Evolutionary conservation across 306 rosid species (phyloP).

Genomic region (Gleditsia sinensis): DNA sequence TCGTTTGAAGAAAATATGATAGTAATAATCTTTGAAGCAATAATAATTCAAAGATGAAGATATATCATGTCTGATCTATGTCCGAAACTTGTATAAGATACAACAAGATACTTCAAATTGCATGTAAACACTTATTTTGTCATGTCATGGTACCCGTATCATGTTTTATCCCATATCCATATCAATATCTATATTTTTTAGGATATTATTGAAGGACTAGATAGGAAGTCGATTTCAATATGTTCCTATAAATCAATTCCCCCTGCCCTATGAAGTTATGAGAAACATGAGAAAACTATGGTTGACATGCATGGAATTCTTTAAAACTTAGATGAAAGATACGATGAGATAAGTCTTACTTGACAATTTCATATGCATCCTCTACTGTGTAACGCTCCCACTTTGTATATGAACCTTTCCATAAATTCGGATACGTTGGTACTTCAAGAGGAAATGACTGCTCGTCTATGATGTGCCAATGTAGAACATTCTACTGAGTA

Average conservation of each 20-base stretch:
- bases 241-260: not conserved
- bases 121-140: no score
- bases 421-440: slow-evolving; percentile 85
- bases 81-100: no score
- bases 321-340: slow-evolving; percentile 30
- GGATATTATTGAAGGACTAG: not conserved
- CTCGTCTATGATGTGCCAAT: slow-evolving; percentile 92
- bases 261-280: not conserved
- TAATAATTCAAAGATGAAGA: no score
- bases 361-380: slow-evolving; percentile 91
- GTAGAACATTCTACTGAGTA: slow-evolving; percentile 88
- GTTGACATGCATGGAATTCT: not conserved
- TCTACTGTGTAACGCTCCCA: slow-evolving; percentile 91
- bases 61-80: no score
- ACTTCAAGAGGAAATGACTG: slow-evolving; percentile 91
- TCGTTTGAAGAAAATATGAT: not conserved
- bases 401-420: slow-evolving; percentile 87
- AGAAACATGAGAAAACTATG: not conserved
- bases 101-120: no score
- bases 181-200: no score
- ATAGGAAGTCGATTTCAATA: not conserved
- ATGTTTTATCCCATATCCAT: no score
- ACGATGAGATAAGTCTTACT: slow-evolving; percentile 55
- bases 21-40: no score
- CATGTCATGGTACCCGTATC: no score